Base-by-base conservation (phyloP, 2,329 filamentous ascomycete genomes). In the Neofusicoccum sp. region DNA sequence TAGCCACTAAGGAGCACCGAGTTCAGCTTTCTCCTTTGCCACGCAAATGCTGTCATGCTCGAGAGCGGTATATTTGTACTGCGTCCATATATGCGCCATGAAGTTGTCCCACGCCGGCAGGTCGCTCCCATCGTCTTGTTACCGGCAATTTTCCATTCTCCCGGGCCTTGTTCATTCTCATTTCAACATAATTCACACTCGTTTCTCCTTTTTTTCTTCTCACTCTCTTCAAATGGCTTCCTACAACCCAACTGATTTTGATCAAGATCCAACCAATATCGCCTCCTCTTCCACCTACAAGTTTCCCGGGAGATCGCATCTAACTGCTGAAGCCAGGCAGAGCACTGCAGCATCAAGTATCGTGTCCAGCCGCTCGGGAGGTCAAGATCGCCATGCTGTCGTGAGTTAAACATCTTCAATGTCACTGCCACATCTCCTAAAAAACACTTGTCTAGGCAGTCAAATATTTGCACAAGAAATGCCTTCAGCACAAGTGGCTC, bases 401-500 rank as follows among this genome's bases (percentile, higher is more conserved):
- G 68, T 68, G 33, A 59, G 66, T 63, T 11, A 3, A 9, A 1
- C 14, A 30, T 2, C n/a, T 8, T 31, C 49, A 5, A 1, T 31
- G 8, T 7, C 4, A 16, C 11, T n/a, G 12, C 9, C 14, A 34
- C 6, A 3, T 7, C 14, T n/a, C 16, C 57, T 59, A 6, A 59
- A 11, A 14, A 24, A 4, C 7, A n/a, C 26, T 2, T 6, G 3
- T n/a, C 40, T 20, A 72, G 70, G 69, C 70, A 49, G 68, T 67
- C 51, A 71, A 69, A 51, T 68, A 69, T 51, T 64, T 72, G 8
- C 57, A 70, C 43, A 66, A 65, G 7, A 70, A 65, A 49, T 67
- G 65, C 40, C 63, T 63, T 5, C 67, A 69, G 44, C 63, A 68
- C 16, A 70, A 68, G 63, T 70, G 68, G 68, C 56, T 69, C n/a